These are phyloP conservation scores for Ottelia alismoides DNA, from an alignment of 106 monocot species.

Conservation along the genomic window DNA sequence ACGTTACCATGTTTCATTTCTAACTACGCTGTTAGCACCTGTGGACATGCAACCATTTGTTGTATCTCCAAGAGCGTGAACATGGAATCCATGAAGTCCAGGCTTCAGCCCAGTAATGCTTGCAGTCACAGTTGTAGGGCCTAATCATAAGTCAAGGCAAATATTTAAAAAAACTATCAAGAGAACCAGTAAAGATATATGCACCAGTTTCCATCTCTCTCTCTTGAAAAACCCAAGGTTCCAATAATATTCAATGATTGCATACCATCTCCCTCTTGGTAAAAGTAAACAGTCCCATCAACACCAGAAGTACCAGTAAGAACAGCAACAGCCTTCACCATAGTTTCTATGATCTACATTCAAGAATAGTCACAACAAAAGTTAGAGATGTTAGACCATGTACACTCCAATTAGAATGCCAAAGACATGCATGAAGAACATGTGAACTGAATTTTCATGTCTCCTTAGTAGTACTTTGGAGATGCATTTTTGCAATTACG, in stretches of 20 bases:
- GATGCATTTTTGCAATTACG: too few species aligned
- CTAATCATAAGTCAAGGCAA: constrained; percentile 7
- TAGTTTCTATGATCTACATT: neutral
- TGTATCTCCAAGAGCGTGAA: constrained; percentile 75
- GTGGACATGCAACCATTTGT: constrained; percentile 89
- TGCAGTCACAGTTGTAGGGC: constrained; percentile 38
- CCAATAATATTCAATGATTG: neutral
- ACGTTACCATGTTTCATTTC: neutral
- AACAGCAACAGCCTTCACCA: constrained; percentile 71
- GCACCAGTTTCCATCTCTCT: too few species aligned
- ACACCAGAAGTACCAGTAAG: constrained; percentile 31
- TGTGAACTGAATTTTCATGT: too few species aligned
- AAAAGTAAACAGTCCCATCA: constrained; percentile 40
- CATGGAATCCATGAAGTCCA: constrained; percentile 50
- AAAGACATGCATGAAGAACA: too few species aligned
- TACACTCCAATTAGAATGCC: too few species aligned
- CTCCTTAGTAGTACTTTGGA: too few species aligned
- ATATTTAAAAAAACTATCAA: neutral
- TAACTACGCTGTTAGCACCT: constrained; percentile 26
- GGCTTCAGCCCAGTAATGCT: constrained; percentile 42
- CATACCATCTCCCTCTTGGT: constrained; percentile 63
- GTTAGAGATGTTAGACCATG: too few species aligned
- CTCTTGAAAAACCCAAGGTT: neutral
- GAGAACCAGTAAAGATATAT: neutral
- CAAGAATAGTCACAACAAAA: neutral